phyloP scores from a whole-genome alignment of 2,329 filamentous ascomycete species.

The Ceratocystis huliohia region DNA sequence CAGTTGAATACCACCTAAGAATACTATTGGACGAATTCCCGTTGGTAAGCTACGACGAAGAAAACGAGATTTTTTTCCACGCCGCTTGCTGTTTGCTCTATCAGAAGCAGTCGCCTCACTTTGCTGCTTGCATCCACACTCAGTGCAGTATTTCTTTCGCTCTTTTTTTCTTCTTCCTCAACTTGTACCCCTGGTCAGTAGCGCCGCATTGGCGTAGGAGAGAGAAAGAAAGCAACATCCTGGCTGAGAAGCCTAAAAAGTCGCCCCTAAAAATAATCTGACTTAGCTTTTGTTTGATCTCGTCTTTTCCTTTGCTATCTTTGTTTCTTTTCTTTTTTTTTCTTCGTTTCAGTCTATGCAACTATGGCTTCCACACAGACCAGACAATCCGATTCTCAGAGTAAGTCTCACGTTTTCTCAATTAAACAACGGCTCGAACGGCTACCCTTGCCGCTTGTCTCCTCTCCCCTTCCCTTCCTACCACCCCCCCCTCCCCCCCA shows the following conservation, averaged over 20 bases:
- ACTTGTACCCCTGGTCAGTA: not conserved
- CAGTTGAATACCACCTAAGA: no score
- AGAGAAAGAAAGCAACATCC: not conserved
- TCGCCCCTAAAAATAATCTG: conserved; percentile 3
- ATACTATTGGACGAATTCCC: no score
- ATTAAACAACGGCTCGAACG: conserved; percentile 11
- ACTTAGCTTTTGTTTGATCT: not conserved
- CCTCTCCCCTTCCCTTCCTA: not conserved
- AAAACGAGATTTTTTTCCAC: not conserved
- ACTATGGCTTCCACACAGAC: conserved; percentile 10
- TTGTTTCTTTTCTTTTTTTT: not conserved
- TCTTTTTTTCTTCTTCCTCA: not conserved
- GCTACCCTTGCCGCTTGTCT: conserved; percentile 16
- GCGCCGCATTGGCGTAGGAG: conserved; percentile 7
- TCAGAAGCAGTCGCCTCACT: not conserved
- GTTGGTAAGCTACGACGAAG: no score
- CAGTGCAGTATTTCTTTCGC: no score
- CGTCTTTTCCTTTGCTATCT: not conserved
- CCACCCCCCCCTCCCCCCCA: not conserved
- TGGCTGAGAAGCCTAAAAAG: not conserved
- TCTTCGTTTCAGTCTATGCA: conserved; percentile 9
- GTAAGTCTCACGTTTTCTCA: conserved; percentile 18
- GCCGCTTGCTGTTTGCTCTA: not conserved
- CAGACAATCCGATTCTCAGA: conserved; percentile 17
- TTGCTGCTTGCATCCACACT: not conserved